phyloP scores from a whole-genome alignment of 1,139 yeast species.

The Yamadazyma sp. region DNA sequence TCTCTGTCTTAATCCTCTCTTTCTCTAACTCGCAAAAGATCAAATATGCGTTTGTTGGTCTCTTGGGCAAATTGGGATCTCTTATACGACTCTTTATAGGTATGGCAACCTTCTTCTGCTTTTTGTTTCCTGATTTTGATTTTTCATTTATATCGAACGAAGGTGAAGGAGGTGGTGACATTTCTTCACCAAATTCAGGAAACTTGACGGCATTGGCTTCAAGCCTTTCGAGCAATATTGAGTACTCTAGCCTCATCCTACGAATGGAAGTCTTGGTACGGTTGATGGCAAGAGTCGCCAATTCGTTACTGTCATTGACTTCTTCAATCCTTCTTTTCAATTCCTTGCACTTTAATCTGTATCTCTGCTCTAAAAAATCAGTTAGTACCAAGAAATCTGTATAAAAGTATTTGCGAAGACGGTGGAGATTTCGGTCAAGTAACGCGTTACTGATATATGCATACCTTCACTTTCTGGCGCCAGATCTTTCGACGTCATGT shows the following conservation, averaged over 20 bases:
- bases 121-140: conserved; percentile 22
- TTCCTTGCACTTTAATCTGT: conserved; percentile 66
- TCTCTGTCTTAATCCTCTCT: conserved; percentile 56
- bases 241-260: conserved; percentile 78
- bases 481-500: conserved; percentile 25
- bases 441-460: conserved; percentile 12
- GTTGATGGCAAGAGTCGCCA: conserved; percentile 72
- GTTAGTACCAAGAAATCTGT: conserved; percentile 6
- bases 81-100: conserved; percentile 33
- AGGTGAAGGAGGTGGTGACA: conserved; percentile 47
- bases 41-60: conserved; percentile 88
- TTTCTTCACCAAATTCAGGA: conserved; percentile 40
- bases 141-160: conserved; percentile 31
- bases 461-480: conserved; percentile 46
- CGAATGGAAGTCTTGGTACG: conserved; percentile 78
- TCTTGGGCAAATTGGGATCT: conserved; percentile 82
- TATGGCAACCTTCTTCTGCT: conserved; percentile 19
- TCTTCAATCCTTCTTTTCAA: conserved; percentile 71
- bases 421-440: too few relatives aligned
- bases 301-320: conserved; percentile 78
- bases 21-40: conserved; percentile 86
- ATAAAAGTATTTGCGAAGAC: too few relatives aligned
- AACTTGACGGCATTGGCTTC: conserved; percentile 53
- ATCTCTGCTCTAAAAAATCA: conserved; percentile 32
- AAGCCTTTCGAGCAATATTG: conserved; percentile 74